Evolutionary conservation across 139 green algal genomes (phyloP), one percentile per base, ranked within the genome.

Genomic region (Spirogloea muscicola): DNA sequence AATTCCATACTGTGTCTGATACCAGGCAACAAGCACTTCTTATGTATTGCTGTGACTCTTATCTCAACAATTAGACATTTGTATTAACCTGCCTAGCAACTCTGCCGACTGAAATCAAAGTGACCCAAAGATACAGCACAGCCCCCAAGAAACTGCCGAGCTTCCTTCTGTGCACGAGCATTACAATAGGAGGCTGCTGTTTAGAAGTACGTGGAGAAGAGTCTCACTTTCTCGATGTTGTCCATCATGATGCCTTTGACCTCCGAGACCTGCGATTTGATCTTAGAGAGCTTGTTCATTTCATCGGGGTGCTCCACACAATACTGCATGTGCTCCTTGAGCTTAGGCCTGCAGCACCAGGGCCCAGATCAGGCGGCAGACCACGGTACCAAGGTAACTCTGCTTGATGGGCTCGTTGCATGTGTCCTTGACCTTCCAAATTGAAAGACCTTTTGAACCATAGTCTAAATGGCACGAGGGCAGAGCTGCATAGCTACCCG

Each of bases 181-280:
- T 5, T 33, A 5, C 7, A 39, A 62, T 62, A 62, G 9, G 40
- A 62, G 9, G 7, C 37, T 21, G 40, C 37, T 43, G 40, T 7
- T 7, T 43, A 21, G 21, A 21, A 31, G 46, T 21, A 55, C 46
- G 21, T 43, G 42, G 9, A 64, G 9, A 70, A 55, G 46, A 64
- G 21, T 36, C 7, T 13, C 72, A 97, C 91, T 81, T 91, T 90
- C 76, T 98, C 93, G 42, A 98, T 98, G 87, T 98, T 98, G 34
- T 98, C 92, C 43, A 94, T 92, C 93, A 98, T 98, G 74, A 98
- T 91, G 76, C 90, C 88, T 82, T 97, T 97, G 64, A 98, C 93
- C 85, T 97, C 91, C 38, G 92, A 88, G 63, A 98, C 91, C 87
- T 96, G 82, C 36, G 88, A 88, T 70, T 98, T 92, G 51, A 97